Percentiles rank a stretch among this genome's conserved stretches.
Evolutionary conservation across 2,329 filamentous ascomycete species (phyloP).

Genomic region (Sodiomyces alkalinus): DNA sequence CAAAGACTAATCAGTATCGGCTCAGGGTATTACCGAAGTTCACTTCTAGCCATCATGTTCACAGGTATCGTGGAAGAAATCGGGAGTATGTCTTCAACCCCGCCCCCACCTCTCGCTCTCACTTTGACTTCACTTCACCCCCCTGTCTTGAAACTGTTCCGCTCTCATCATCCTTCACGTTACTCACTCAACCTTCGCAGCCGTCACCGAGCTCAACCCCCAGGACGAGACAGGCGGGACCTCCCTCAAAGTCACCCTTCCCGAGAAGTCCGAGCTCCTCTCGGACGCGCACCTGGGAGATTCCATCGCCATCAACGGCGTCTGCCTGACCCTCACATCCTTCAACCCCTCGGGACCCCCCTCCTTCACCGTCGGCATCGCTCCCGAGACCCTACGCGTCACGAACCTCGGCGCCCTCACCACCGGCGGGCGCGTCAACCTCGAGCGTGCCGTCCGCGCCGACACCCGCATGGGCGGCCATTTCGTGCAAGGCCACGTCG

Average conservation of each 20-base stretch:
- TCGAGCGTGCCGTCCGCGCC: conserved; percentile 84
- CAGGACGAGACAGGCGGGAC: conserved; percentile 78
- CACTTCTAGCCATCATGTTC: conserved; percentile 72
- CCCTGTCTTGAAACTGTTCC: too few species aligned
- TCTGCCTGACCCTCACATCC: conserved; percentile 75
- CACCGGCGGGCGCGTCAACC: conserved; percentile 59
- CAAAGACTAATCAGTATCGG: too few species aligned
- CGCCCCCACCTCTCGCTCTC: conserved; percentile 1
- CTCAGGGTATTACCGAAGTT: too few species aligned
- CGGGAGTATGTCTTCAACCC: conserved; percentile 58
- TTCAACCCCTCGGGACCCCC: conserved; percentile 24
- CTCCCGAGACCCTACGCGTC: conserved; percentile 87
- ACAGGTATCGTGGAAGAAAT: conserved; percentile 89
- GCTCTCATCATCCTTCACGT: conserved; percentile 13
- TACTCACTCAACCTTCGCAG: conserved; percentile 28
- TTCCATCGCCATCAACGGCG: conserved; percentile 90
- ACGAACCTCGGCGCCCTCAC: conserved; percentile 77
- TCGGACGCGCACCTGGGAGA: conserved; percentile 75
- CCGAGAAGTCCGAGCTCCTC: conserved; percentile 55
- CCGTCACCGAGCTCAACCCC: conserved; percentile 65
- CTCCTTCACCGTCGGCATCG: conserved; percentile 80
- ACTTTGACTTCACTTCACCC: conserved; percentile 1
- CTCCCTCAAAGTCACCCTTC: conserved; percentile 70
- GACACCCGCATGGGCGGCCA: conserved; percentile 95
- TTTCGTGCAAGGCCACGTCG: conserved; percentile 95